Percentiles rank a stretch among this genome's conserved stretches.
phyloP scores from a whole-genome alignment of 1,284 basidiomycete species.

The Hymenochaete sp. region DNA sequence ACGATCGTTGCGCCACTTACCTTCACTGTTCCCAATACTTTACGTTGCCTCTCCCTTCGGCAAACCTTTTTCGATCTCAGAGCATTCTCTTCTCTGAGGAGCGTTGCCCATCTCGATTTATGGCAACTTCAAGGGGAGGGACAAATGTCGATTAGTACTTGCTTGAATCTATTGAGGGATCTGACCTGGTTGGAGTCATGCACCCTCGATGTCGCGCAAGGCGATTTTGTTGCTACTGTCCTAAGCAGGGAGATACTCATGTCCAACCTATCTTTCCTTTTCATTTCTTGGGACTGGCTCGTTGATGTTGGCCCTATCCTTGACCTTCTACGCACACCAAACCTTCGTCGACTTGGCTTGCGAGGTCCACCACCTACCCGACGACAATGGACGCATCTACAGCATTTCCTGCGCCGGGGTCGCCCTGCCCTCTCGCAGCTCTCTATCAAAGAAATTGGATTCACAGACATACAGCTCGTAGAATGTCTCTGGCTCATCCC shows the following conservation, averaged over 20 bases:
- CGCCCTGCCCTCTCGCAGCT: slow-evolving; percentile 15
- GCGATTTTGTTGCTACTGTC: slow-evolving; percentile 2
- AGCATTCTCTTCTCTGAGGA: slow-evolving; percentile 15
- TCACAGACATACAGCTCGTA: slow-evolving; percentile 16
- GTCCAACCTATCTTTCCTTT: slow-evolving; percentile 16
- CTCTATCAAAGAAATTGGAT: slow-evolving; percentile 17
- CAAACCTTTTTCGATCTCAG: slow-evolving; percentile 17
- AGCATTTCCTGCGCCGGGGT: slow-evolving; percentile 14
- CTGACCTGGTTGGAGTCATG: slow-evolving; percentile 17
- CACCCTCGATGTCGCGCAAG: slow-evolving; percentile 16
- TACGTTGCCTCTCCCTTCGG: slow-evolving; percentile 15
- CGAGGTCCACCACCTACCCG: slow-evolving; percentile 16
- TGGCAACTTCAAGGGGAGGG: slow-evolving; percentile 18
- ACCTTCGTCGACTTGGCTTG: slow-evolving; percentile 14
- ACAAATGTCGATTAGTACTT: slow-evolving; percentile 15
- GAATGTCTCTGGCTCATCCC: slow-evolving; percentile 15
- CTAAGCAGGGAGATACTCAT: slow-evolving; percentile 10
- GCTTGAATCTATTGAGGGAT: slow-evolving; percentile 10
- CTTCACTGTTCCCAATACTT: slow-evolving; percentile 13
- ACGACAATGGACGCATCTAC: slow-evolving; percentile 15
- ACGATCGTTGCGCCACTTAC: slow-evolving; percentile 1
- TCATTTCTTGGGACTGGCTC: slow-evolving; percentile 19
- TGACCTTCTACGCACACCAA: slow-evolving; percentile 12
- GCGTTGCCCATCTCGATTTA: slow-evolving; percentile 15
- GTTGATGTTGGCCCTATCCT: slow-evolving; percentile 18